A percentile compares a stretch with the other conserved stretches of the same genome.
Evolutionary conservation across 495 filamentous ascomycete species (phyloP).

Genomic region (Neurospora sp.): DNA sequence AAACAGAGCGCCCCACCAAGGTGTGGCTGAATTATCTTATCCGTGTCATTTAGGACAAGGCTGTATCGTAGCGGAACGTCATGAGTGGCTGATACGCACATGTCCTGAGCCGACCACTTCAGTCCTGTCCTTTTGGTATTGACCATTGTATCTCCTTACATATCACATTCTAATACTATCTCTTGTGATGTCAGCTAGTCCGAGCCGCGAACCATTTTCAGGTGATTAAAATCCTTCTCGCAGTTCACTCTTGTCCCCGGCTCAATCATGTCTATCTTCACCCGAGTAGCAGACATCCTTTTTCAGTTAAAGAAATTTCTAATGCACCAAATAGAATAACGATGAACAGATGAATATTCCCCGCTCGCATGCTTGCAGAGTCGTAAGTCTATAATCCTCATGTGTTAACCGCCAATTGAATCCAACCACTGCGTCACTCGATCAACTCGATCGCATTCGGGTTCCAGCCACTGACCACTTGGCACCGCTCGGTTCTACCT

Average conservation of each 20-base stretch:
- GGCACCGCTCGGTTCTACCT: constrained; percentile 37
- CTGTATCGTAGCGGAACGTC: background rate
- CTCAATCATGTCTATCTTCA: background rate
- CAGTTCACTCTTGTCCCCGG: background rate
- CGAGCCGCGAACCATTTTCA: background rate
- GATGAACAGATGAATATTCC: background rate
- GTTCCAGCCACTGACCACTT: background rate
- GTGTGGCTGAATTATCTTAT: background rate
- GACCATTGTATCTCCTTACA: background rate
- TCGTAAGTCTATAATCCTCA: background rate
- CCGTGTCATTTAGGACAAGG: background rate
- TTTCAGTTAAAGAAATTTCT: background rate
- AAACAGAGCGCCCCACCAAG: background rate
- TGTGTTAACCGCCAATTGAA: background rate
- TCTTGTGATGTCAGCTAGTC: background rate
- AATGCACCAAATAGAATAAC: background rate
- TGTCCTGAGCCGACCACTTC: background rate
- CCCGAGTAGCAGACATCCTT: background rate
- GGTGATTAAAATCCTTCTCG: background rate
- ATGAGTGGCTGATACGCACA: background rate
- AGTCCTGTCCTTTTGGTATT: background rate
- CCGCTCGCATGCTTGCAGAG: background rate
- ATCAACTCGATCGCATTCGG: background rate
- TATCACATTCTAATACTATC: background rate
- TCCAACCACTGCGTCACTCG: background rate